These are phyloP conservation scores for Quercus tomentella DNA, from an alignment of 331 rosid genomes.

Conservation along the genomic window DNA sequence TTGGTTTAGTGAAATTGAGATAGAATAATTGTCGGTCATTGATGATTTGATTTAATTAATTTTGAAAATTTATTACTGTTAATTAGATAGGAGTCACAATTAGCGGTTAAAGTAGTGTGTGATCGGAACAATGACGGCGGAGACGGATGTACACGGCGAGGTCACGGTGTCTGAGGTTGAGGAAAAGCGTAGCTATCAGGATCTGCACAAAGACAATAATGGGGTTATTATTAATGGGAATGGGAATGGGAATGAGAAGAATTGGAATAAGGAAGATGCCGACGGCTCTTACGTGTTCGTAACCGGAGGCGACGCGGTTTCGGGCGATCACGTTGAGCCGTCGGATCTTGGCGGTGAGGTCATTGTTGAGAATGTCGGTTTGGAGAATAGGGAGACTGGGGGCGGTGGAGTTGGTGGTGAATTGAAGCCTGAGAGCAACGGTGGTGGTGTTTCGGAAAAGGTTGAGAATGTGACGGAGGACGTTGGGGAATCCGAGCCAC, in stretches of 20 bases:
- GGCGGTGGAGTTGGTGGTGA: neutral
- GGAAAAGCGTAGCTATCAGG: slow-evolving; percentile 14
- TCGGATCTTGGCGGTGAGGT: slow-evolving; percentile 35
- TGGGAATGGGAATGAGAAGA: neutral
- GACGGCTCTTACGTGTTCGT: slow-evolving; percentile 40
- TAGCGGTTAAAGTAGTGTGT: neutral
- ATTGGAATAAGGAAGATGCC: slow-evolving; percentile 22
- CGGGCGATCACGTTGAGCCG: slow-evolving; percentile 23
- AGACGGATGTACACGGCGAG: slow-evolving; percentile 39
- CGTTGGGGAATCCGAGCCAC: neutral
- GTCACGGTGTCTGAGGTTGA: slow-evolving; percentile 26
- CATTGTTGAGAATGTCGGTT: neutral
- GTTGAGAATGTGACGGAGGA: neutral
- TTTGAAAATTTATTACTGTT: neutral
- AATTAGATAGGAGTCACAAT: neutral
- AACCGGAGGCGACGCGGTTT: slow-evolving; percentile 16
- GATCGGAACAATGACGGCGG: slow-evolving; percentile 41
- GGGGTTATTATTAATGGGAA: slow-evolving; percentile 4
- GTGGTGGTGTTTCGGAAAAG: neutral
- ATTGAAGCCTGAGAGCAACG: neutral
- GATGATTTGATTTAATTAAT: neutral
- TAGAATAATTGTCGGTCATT: neutral
- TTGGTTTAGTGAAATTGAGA: neutral
- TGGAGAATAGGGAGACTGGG: neutral
- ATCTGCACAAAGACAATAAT: slow-evolving; percentile 22